Percentiles rank a stretch among this genome's conserved stretches.
These are phyloP conservation scores for Ustilago bromivora DNA, from an alignment of 1,284 basidiomycete genomes.

Conservation along the genomic window DNA sequence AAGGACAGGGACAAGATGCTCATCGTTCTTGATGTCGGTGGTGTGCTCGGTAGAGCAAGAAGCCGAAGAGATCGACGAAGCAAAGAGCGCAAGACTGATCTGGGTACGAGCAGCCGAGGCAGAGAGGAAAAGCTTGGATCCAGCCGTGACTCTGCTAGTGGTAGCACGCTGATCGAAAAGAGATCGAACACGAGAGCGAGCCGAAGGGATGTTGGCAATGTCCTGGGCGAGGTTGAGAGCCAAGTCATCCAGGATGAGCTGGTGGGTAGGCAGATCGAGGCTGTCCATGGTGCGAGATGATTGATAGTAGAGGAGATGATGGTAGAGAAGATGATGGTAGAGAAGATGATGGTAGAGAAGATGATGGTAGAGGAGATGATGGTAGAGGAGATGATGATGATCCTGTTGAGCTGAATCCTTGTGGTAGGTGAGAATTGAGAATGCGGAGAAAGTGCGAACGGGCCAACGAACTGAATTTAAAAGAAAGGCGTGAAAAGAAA, in stretches of 20 bases:
- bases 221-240: constrained; percentile 75
- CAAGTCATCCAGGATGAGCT: constrained; percentile 82
- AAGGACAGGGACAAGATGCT: constrained; percentile 61
- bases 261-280: constrained; percentile 78
- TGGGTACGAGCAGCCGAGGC: constrained; percentile 58
- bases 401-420: too few relatives aligned
- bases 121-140: constrained; percentile 39
- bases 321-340: not conserved
- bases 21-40: constrained; percentile 45
- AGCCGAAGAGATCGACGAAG: constrained; percentile 62
- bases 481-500: not conserved
- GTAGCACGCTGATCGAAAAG: constrained; percentile 48
- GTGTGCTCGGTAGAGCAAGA: constrained; percentile 56
- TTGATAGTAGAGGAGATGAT: not conserved
- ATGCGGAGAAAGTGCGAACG: not conserved
- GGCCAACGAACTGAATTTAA: not conserved
- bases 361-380: not conserved
- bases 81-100: constrained; percentile 66
- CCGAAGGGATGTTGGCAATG: constrained; percentile 55
- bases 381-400: not conserved
- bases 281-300: constrained; percentile 57
- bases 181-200: constrained; percentile 38
- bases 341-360: not conserved
- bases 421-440: not conserved
- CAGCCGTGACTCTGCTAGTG: constrained; percentile 44